Evolutionary conservation across 2,329 filamentous ascomycete species (phyloP).

Genomic region (Teratosphaeria nubilosa): DNA sequence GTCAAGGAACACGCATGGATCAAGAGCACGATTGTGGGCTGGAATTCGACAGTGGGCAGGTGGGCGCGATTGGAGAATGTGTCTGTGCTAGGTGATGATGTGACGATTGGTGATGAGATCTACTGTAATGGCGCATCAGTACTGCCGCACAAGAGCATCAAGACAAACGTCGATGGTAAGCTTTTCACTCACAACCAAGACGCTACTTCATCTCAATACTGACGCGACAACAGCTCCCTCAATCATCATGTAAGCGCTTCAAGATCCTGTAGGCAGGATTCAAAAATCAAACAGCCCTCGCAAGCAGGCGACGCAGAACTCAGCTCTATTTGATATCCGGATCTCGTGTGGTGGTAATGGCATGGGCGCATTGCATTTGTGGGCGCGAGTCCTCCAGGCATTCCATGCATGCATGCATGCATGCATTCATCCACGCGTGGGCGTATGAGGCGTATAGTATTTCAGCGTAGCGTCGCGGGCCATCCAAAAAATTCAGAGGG

Average conservation of each 20-base stretch:
- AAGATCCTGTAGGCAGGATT: background rate
- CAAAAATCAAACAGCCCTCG: too few relatives aligned
- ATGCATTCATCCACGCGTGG: too few relatives aligned
- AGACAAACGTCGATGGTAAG: slow-evolving; percentile 83
- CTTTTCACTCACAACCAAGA: slow-evolving; percentile 4
- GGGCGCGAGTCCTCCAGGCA: too few relatives aligned
- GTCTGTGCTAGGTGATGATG: slow-evolving; percentile 93
- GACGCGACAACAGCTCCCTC: slow-evolving; percentile 4
- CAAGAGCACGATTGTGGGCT: slow-evolving; percentile 96
- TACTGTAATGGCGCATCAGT: slow-evolving; percentile 90
- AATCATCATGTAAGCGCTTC: slow-evolving; percentile 8
- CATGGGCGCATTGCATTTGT: too few relatives aligned
- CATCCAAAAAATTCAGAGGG: background rate
- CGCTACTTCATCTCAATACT: background rate
- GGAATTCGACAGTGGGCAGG: slow-evolving; percentile 91
- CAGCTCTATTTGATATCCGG: too few relatives aligned
- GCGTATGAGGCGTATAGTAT: too few relatives aligned
- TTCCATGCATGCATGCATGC: too few relatives aligned
- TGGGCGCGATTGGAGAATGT: slow-evolving; percentile 98
- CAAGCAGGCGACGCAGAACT: too few relatives aligned
- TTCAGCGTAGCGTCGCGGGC: too few relatives aligned
- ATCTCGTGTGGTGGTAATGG: too few relatives aligned
- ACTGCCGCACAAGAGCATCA: slow-evolving; percentile 97
- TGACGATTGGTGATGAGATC: slow-evolving; percentile 94
- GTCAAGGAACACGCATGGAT: slow-evolving; percentile 99